A percentile compares a stretch with the other conserved stretches of the same genome.
Conservation (phyloP, 2,329 filamentous ascomycete species). For the Exserohilum rostratum region DNA sequence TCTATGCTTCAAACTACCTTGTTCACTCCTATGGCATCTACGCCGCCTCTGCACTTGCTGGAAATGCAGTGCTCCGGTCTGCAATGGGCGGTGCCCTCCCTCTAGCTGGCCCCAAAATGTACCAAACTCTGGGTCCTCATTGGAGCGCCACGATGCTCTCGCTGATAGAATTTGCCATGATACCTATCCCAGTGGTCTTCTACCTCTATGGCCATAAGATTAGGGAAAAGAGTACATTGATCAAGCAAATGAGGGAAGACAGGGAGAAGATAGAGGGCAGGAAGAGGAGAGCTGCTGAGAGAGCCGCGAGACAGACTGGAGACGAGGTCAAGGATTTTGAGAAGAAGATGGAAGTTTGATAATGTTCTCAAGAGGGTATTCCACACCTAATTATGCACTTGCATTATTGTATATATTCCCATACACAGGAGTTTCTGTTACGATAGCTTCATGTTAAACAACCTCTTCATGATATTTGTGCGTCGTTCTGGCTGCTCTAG, state of each 20-base stretch:
- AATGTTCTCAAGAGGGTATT: not conserved
- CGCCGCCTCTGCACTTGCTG: conserved; percentile 78
- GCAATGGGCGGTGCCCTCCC: conserved; percentile 79
- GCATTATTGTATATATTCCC: no score
- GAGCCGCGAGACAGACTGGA: conserved; percentile 44
- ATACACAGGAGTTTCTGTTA: no score
- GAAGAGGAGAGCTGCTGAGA: conserved; percentile 47
- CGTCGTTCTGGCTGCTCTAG: no score
- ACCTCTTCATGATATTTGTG: no score
- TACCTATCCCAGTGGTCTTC: conserved; percentile 82
- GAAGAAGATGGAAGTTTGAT: conserved; percentile 21
- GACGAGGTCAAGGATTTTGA: conserved; percentile 11
- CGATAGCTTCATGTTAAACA: no score
- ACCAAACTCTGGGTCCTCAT: conserved; percentile 66
- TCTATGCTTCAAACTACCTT: conserved; percentile 81
- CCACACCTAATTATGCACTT: not conserved
- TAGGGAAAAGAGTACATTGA: conserved; percentile 61
- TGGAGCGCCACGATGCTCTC: conserved; percentile 82
- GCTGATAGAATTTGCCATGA: conserved; percentile 72
- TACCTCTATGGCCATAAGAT: conserved; percentile 67
- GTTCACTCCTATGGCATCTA: conserved; percentile 81
- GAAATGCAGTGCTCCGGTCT: conserved; percentile 76
- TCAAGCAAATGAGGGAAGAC: conserved; percentile 55
- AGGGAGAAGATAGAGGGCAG: conserved; percentile 50
- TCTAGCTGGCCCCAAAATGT: conserved; percentile 72